phyloP scores from a whole-genome alignment of 2,329 filamentous ascomycete species.

The Cladophialophora carrionii region DNA sequence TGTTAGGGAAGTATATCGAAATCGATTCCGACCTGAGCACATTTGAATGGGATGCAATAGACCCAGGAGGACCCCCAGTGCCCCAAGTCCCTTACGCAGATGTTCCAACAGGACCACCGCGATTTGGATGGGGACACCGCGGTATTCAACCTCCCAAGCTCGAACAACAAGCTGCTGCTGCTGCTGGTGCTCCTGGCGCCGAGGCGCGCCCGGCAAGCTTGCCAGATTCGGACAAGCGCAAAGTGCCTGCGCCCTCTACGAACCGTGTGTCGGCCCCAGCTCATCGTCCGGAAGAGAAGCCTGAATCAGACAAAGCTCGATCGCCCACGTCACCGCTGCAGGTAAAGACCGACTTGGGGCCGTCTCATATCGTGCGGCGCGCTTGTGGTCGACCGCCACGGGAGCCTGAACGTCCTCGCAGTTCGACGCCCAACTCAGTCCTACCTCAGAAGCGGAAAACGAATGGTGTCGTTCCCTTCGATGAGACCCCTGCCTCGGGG shows the following conservation, averaged over 20 bases:
- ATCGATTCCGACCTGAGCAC: slow-evolving; percentile 60
- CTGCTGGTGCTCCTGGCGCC: background rate
- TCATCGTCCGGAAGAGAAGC: background rate
- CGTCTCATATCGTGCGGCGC: background rate
- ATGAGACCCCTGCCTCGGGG: background rate
- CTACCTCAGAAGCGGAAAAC: slow-evolving; percentile 13
- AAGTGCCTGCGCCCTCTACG: slow-evolving; percentile 4
- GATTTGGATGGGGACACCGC: slow-evolving; percentile 32
- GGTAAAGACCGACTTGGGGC: background rate
- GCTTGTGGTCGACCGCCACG: background rate
- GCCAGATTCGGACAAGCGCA: slow-evolving; percentile 32
- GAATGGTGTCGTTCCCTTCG: slow-evolving; percentile 8
- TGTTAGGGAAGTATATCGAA: slow-evolving; percentile 49
- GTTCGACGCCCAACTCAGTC: slow-evolving; percentile 3
- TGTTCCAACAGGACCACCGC: slow-evolving; percentile 37
- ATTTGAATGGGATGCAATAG: slow-evolving; percentile 65
- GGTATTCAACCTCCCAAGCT: slow-evolving; percentile 6
- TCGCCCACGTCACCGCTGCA: background rate
- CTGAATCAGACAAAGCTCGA: background rate
- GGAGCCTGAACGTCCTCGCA: background rate
- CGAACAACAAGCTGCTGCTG: background rate
- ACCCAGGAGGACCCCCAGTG: slow-evolving; percentile 56
- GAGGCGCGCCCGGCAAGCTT: slow-evolving; percentile 18
- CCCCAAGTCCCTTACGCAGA: slow-evolving; percentile 40
- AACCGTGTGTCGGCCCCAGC: background rate